Conservation (phyloP, 306 rosid species). For the Psophocarpus tetragonolobus region DNA sequence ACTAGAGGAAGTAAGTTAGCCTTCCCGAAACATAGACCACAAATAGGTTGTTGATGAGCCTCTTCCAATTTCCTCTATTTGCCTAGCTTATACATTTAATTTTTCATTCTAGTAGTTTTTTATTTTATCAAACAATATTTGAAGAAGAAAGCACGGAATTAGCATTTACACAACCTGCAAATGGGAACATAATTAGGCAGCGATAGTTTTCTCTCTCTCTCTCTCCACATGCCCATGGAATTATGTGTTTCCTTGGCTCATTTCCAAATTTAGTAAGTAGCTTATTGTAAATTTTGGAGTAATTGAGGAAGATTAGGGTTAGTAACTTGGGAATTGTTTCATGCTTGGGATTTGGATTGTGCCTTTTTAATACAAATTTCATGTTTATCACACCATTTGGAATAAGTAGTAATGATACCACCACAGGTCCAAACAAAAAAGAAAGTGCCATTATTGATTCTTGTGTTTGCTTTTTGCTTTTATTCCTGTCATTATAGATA, state of each 20-base stretch:
- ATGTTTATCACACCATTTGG: not conserved
- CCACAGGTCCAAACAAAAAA: not conserved
- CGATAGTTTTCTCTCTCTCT: not conserved
- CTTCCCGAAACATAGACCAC: not conserved
- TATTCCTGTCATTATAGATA: conserved; percentile 9
- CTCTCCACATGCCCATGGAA: not conserved
- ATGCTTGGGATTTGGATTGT: not conserved
- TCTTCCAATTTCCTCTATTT: not conserved
- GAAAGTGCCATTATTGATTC: not conserved
- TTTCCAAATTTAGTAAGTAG: not conserved
- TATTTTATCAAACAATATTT: not conserved
- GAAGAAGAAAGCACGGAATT: not conserved
- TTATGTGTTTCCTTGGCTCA: not conserved
- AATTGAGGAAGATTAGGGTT: not conserved
- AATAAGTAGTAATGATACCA: not conserved
- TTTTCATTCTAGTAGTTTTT: not conserved
- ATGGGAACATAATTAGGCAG: not conserved
- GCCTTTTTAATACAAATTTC: conserved; percentile 2
- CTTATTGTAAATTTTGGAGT: not conserved
- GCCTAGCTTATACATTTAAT: not conserved
- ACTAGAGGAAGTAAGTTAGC: not conserved
- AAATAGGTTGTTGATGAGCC: not conserved
- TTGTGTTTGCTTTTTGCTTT: not conserved
- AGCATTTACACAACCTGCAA: not conserved
- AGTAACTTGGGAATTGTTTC: not conserved